A percentile compares a stretch with the other conserved stretches of the same genome.
Evolutionary conservation across 176 grass and related monocot species (phyloP).

Genomic region (Pharus latifolius): DNA sequence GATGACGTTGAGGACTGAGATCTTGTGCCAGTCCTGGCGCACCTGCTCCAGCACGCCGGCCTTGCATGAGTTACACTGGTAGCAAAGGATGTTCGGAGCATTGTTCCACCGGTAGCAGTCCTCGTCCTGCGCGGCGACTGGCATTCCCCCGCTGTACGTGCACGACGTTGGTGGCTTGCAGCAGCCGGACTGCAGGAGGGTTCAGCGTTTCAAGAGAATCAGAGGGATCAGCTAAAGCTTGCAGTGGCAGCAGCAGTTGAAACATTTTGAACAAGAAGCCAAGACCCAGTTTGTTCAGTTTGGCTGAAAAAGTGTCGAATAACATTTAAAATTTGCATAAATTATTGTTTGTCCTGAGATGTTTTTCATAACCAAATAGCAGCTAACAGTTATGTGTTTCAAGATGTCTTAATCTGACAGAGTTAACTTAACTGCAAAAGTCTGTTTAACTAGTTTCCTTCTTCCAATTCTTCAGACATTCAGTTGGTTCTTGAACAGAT

Average conservation of each 20-base stretch:
- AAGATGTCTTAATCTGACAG: background rate
- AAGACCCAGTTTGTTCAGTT: background rate
- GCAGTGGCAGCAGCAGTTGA: background rate
- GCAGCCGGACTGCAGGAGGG: conserved; percentile 67
- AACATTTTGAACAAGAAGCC: background rate
- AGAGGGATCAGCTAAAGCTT: background rate
- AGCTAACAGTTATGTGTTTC: background rate
- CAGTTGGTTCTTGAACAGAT: background rate
- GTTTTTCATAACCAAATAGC: background rate
- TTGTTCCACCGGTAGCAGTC: conserved; percentile 98
- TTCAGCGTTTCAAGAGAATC: background rate
- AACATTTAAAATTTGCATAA: too few relatives aligned
- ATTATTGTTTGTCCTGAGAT: background rate
- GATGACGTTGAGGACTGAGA: conserved; percentile 60
- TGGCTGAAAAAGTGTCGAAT: background rate
- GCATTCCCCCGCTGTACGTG: conserved; percentile 53
- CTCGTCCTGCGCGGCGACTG: conserved; percentile 51
- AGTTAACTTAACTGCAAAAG: background rate
- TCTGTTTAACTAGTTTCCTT: background rate
- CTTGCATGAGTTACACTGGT: conserved; percentile 84
- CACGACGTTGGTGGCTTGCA: conserved; percentile 96
- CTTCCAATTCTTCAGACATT: background rate
- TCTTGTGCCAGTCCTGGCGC: conserved; percentile 80
- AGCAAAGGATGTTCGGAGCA: conserved; percentile 64
- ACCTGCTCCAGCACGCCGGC: conserved; percentile 90